Conservation (phyloP, 306 rosid species). For the Cicer cuneatum region DNA sequence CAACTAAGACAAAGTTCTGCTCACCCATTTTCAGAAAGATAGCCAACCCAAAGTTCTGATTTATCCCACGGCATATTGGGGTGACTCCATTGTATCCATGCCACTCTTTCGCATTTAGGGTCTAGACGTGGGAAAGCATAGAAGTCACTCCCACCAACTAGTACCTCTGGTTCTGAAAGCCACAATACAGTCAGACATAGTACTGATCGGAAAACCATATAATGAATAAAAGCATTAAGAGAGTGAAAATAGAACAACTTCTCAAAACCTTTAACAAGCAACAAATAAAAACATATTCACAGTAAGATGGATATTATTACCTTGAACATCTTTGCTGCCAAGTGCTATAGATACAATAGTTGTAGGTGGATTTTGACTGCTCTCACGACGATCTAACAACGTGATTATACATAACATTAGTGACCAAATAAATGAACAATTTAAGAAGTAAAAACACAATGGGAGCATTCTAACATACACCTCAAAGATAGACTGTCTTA, state of each 20-base stretch:
- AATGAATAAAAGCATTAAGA: constrained; percentile 25
- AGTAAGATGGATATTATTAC: constrained; percentile 53
- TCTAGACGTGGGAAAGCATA: constrained; percentile 96
- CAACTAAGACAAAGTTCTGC: constrained; percentile 40
- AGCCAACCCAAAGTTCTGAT: constrained; percentile 96
- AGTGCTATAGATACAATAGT: constrained; percentile 71
- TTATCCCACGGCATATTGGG: constrained; percentile 99
- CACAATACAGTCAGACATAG: constrained; percentile 35
- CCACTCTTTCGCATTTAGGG: constrained; percentile 67
- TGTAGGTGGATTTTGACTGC: constrained; percentile 66
- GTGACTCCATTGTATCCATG: constrained; percentile 97
- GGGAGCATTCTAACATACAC: constrained; percentile 24
- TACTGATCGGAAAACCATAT: constrained; percentile 1
- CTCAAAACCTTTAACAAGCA: constrained; percentile 13
- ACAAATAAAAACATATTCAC: constrained; percentile 4
- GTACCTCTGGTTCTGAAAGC: constrained; percentile 71
- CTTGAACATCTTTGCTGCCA: constrained; percentile 61
- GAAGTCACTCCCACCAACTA: constrained; percentile 83
- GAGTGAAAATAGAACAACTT: constrained; percentile 7
- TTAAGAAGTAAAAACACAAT: background rate
- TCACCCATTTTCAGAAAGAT: constrained; percentile 88
- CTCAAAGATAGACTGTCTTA: background rate
- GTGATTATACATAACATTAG: constrained; percentile 19
- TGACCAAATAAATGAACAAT: constrained; percentile 10
- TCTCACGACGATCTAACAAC: constrained; percentile 72